Conservation (phyloP, 768 basidiomycete species). For the Pholiota microspora region DNA sequence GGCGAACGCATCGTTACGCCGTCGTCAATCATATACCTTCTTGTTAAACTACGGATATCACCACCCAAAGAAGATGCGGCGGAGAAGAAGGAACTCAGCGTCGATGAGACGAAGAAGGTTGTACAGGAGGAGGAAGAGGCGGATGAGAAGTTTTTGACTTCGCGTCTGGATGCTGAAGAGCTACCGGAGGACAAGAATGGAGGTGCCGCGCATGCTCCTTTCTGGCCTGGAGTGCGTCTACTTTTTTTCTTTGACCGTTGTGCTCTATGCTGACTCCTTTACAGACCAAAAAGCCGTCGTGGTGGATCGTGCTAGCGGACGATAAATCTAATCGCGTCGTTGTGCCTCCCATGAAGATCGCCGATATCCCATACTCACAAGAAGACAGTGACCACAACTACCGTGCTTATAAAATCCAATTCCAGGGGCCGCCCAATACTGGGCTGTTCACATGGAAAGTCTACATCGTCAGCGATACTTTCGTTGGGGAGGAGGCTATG, state of each 20-base stretch:
- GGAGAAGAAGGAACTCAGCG: constrained; percentile 38
- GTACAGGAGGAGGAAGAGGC: constrained; percentile 53
- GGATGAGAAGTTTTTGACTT: constrained; percentile 69
- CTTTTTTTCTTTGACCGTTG: neutral
- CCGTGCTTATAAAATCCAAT: constrained; percentile 86
- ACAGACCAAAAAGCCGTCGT: constrained; percentile 84
- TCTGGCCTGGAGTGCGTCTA: constrained; percentile 79
- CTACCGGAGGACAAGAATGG: constrained; percentile 36
- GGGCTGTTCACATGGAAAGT: constrained; percentile 90
- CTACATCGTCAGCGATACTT: constrained; percentile 84
- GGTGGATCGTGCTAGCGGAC: constrained; percentile 91
- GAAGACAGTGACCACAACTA: constrained; percentile 53
- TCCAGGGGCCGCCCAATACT: constrained; percentile 86
- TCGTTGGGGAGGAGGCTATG: constrained; percentile 76
- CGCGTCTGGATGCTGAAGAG: constrained; percentile 63
- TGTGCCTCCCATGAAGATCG: constrained; percentile 81
- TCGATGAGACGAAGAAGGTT: constrained; percentile 46
- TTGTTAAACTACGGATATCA: constrained; percentile 76
- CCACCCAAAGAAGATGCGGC: constrained; percentile 42
- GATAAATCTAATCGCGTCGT: constrained; percentile 82
- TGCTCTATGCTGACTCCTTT: constrained; percentile 6
- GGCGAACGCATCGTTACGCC: constrained; percentile 89
- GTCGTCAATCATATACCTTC: constrained; percentile 82
- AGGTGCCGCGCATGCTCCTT: constrained; percentile 84
- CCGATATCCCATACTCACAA: constrained; percentile 70